Conservation (phyloP, 2,329 filamentous ascomycete species). For the Exophiala phaeomuriformis region DNA sequence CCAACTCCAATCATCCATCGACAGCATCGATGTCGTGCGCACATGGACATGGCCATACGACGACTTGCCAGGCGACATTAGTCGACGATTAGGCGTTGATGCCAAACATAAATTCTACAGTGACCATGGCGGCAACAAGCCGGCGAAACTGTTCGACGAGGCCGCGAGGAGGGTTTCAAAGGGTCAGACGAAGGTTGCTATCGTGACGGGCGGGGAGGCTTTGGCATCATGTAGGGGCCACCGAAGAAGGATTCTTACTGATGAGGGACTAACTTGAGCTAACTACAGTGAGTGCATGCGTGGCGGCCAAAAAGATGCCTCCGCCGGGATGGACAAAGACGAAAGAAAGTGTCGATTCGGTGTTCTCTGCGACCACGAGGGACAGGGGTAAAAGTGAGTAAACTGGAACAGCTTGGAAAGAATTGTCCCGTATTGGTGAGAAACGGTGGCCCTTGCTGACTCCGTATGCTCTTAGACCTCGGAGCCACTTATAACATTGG, state of each 20-base stretch:
- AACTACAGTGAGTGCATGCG: slow-evolving; percentile 48
- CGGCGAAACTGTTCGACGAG: slow-evolving; percentile 56
- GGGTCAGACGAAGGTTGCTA: slow-evolving; percentile 49
- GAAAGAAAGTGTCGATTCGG: slow-evolving; percentile 40
- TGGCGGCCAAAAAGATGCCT: slow-evolving; percentile 46
- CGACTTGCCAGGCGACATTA: slow-evolving; percentile 51
- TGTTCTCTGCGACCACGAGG: slow-evolving; percentile 47
- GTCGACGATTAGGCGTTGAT: slow-evolving; percentile 43
- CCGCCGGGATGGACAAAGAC: slow-evolving; percentile 54
- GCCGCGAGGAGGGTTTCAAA: slow-evolving; percentile 51
- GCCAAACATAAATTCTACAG: slow-evolving; percentile 46
- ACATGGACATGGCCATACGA: slow-evolving; percentile 62
- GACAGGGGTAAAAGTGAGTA: slow-evolving; percentile 37
- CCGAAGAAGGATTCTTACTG: neutral
- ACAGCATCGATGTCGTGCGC: slow-evolving; percentile 53
- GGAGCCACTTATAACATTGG: slow-evolving; percentile 54
- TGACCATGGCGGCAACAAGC: slow-evolving; percentile 58
- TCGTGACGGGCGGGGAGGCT: slow-evolving; percentile 59
- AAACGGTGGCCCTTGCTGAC: no score
- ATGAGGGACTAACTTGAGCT: neutral
- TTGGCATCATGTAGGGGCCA: slow-evolving; percentile 48
- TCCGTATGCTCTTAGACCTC: slow-evolving; percentile 30
- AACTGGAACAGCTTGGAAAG: slow-evolving; percentile 1
- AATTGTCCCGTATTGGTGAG: neutral
- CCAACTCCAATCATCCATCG: slow-evolving; percentile 43